Evolutionary conservation across 139 green algal species (phyloP), one percentile per base, ranked within the genome.

Genomic region (Picochlorum costavermella): DNA sequence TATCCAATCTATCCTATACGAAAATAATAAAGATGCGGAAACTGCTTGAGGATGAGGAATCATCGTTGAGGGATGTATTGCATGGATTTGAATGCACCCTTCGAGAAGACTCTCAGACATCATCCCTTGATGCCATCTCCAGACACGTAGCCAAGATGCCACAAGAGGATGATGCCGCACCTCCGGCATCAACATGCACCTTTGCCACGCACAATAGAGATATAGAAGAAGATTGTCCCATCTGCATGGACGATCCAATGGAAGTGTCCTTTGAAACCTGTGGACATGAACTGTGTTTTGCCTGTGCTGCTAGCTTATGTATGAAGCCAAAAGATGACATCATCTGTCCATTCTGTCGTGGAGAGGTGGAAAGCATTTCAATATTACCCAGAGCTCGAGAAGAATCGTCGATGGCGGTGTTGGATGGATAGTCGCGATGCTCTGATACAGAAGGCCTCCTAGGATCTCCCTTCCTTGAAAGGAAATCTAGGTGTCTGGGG

Each of bases 231-330:
- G 64, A 70, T 16, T 70, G 64, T 3, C 23, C 25, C 5, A 64
- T 70, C 26, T 70, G 64, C 37, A 62, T 70, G 50, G 64, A 70
- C 37, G 28, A 23, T 9, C 9, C 13, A 5, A 31, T 25, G 3
- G 64, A 70, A 3, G 36, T 70, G 17, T 26, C 14, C 6, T 30
- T 70, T 44, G 48, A 14, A 29, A 12, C 16, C 11, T 70, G 64
- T 64, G 44, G 25, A 17, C 64, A 70, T 51, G n/a, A 25, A 31
- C 26, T 70, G 23, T 70, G 64, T 50, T 70, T 70, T 51, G 11
- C 31, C 20, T 70, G 64, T 61, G 50, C 64, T 16, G 50, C 50
- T 30, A 45, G 31, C 13, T 30, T 70, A 16, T 51, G 50, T 51
- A 48, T 14, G 12, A 48, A 20, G 3, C 14, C 43, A 20, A 51